These are phyloP conservation scores for Nemania sp. DNA, from an alignment of 2,329 filamentous ascomycete species.

Conservation along the genomic window DNA sequence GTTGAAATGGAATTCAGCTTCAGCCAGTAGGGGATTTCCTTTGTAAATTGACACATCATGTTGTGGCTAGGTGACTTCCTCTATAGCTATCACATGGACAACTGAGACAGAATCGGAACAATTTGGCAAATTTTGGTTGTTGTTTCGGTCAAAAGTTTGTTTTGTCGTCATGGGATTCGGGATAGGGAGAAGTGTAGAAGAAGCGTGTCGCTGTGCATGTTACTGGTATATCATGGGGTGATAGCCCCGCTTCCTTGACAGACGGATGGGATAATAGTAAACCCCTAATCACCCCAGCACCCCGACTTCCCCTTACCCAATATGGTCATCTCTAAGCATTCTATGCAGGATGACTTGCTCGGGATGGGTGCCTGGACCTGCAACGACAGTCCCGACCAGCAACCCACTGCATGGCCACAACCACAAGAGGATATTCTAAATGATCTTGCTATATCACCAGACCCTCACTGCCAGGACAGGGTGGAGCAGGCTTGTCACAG, in stretches of 20 bases:
- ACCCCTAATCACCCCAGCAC: background rate
- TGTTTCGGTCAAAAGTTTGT: no score
- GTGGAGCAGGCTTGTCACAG: background rate
- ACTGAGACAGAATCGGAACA: background rate
- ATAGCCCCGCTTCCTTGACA: background rate
- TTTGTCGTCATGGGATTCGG: no score
- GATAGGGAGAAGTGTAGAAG: no score
- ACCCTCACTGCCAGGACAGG: background rate
- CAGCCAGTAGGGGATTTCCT: background rate
- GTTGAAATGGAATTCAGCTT: slow-evolving; percentile 11
- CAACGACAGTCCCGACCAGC: background rate
- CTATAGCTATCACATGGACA: background rate
- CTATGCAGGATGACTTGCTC: slow-evolving; percentile 14
- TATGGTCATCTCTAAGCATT: background rate
- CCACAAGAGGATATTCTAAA: background rate
- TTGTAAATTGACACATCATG: background rate
- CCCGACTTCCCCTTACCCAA: background rate
- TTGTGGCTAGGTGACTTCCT: slow-evolving; percentile 11
- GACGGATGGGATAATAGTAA: background rate
- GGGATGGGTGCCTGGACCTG: slow-evolving; percentile 21
- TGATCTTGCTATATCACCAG: background rate
- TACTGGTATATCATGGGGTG: background rate
- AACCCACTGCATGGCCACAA: background rate
- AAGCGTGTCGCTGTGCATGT: background rate
- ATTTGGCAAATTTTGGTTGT: no score